Percentiles rank a stretch among this genome's conserved stretches.
Conservation (phyloP, 1,284 basidiomycete species). For the Puccinia triticina region DNA sequence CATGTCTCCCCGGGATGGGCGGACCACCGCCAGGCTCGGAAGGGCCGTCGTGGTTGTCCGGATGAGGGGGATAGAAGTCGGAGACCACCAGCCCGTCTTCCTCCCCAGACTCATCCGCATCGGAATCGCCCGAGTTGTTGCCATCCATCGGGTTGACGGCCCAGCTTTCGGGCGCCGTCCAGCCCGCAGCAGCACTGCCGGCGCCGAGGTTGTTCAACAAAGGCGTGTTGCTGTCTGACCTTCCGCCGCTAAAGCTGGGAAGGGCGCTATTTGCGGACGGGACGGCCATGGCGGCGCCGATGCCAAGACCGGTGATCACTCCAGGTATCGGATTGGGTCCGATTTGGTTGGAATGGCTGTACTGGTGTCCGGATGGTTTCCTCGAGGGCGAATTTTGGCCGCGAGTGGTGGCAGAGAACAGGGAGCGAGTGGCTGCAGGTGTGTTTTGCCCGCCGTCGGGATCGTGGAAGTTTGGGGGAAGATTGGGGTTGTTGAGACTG, state of each 20-base stretch:
- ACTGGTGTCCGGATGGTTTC: conserved; percentile 13
- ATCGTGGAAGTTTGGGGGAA: conserved; percentile 9
- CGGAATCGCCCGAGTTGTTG: conserved; percentile 24
- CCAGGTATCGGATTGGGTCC: conserved; percentile 4
- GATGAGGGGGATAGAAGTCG: conserved; percentile 70
- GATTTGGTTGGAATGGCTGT: neutral
- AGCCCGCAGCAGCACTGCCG: conserved; percentile 23
- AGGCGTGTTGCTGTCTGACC: neutral
- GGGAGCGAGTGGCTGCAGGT: neutral
- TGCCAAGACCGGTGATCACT: conserved; percentile 3
- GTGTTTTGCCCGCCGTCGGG: neutral
- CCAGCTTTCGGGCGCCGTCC: conserved; percentile 52
- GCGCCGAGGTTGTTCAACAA: neutral
- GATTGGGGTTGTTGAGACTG: neutral
- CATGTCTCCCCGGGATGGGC: conserved; percentile 51
- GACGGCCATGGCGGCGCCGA: neutral
- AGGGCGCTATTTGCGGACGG: neutral
- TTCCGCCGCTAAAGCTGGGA: neutral
- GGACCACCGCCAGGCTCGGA: conserved; percentile 34
- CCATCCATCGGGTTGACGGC: conserved; percentile 51
- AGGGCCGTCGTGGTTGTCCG: conserved; percentile 59
- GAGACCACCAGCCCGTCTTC: conserved; percentile 43
- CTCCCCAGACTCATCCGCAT: conserved; percentile 39
- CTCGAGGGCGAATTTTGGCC: conserved; percentile 17
- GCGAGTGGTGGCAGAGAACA: neutral